Percentiles rank a stretch among this genome's conserved stretches.
phyloP scores from a whole-genome alignment of 257 asterid genomes.

The Hygrophila difformis region DNA sequence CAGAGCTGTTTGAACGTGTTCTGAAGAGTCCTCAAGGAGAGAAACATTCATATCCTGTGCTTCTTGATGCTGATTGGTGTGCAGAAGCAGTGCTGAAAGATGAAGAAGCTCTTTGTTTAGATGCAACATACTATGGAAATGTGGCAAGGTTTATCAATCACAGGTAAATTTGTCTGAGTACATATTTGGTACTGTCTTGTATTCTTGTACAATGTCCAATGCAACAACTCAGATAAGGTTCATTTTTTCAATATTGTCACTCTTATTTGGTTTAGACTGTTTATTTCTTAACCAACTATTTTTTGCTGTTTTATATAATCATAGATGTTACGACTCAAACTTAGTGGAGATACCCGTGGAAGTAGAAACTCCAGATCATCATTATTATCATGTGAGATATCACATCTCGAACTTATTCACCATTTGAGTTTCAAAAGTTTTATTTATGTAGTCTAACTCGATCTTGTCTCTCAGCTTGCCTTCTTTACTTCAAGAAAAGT shows the following conservation, averaged over 20 bases:
- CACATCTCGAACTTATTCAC: conserved; percentile 7
- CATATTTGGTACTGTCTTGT: conserved; percentile 1
- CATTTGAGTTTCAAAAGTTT: conserved; percentile 5
- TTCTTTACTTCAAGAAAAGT: conserved; percentile 75
- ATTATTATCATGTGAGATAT: conserved; percentile 18
- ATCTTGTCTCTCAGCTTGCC: conserved; percentile 52
- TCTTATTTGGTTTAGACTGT: not conserved
- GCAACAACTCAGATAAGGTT: no score
- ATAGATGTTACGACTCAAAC: conserved; percentile 74
- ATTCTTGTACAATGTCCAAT: not conserved
- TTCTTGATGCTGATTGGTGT: conserved; percentile 91
- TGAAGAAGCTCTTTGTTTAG: conserved; percentile 90
- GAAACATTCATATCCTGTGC: conserved; percentile 78
- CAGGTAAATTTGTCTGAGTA: conserved; percentile 37
- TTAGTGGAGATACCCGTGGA: conserved; percentile 19
- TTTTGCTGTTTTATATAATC: conserved; percentile 14
- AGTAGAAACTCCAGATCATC: conserved; percentile 18
- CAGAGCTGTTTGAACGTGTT: conserved; percentile 73
- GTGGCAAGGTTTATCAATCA: conserved; percentile 90
- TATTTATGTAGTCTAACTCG: conserved; percentile 13
- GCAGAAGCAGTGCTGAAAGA: conserved; percentile 69
- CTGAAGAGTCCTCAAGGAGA: conserved; percentile 37
- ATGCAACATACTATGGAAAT: conserved; percentile 85
- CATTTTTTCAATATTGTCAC: not conserved
- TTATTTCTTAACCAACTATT: conserved; percentile 12